Base-by-base conservation (phyloP, 371 early-diverging fungal genomes). In the Mucor velutinosus region DNA sequence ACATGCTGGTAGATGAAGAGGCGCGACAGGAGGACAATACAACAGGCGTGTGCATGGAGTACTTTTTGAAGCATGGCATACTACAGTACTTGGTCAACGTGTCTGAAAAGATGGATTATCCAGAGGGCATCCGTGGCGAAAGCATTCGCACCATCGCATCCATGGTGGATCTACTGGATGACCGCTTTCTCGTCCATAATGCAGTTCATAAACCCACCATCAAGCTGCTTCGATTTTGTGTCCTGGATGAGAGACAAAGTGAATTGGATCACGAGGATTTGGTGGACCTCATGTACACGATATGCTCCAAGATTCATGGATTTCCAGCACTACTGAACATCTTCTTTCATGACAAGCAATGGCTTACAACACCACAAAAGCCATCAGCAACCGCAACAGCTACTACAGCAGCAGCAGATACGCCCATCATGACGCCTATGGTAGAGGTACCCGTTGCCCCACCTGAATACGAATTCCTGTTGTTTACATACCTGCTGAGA, bases 11-110 rank as follows among this genome's bases (percentile, higher is more conserved):
- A 14, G 94, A 94, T 74, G 98, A 98, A 79, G 94, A 95, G 71
- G 90, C 89, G 23, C 77, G 90, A 37, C 90, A 90, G 66, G 84
- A 89, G 7, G 87, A 89, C 41, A 84, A 84, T 37, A 86, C 89
- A 0, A 91, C 93, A 0, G 97, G 96, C 27, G 88, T 92, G 1
- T 96, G 97, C 76, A 96, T 95, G 88, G 98, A 98, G 71, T 92
- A 92, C 55, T 89, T 96, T 57, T 80, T 98, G 63, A 94, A 92
- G 66, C 90, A 93, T 69, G 87, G 87, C 56, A 80, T 98, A 33
- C 78, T 98, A 27, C 89, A 86, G 29, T 84, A 89, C 45, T 82
- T 98, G 33, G 95, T 97, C 60, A 83, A 83, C 55, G 87, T 93
- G 32, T 88, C 95, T 4, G 93, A 94, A 61, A 83, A 83, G 21